phyloP scores from a whole-genome alignment of 1,284 basidiomycete genomes.

The Rhodotorula sp. region DNA sequence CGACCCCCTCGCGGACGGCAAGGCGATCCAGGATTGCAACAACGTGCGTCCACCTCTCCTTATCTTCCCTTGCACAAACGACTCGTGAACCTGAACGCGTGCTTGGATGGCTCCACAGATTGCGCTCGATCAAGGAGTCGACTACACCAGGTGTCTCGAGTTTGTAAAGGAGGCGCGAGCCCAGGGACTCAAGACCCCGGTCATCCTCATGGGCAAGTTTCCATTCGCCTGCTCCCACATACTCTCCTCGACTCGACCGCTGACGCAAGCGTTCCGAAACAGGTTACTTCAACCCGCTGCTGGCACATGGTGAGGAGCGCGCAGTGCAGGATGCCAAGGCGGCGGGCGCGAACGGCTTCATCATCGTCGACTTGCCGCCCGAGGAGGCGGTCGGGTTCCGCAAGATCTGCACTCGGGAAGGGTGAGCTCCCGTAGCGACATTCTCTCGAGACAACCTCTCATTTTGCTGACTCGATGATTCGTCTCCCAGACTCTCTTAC shows the following conservation, averaged over 20 bases:
- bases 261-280: slow-evolving; percentile 17
- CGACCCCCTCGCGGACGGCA: slow-evolving; percentile 86
- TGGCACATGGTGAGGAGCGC: slow-evolving; percentile 92
- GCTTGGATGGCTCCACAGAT: slow-evolving; percentile 56
- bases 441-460: neutral
- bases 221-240: neutral
- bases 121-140: slow-evolving; percentile 74
- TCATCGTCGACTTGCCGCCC: slow-evolving; percentile 95
- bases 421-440: slow-evolving; percentile 47
- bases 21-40: slow-evolving; percentile 90
- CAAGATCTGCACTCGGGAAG: slow-evolving; percentile 74
- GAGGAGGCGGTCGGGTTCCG: slow-evolving; percentile 93
- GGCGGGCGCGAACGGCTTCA: slow-evolving; percentile 95
- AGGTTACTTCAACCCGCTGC: slow-evolving; percentile 96
- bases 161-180: slow-evolving; percentile 75
- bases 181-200: slow-evolving; percentile 78
- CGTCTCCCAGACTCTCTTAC: slow-evolving; percentile 65
- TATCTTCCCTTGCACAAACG: neutral
- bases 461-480: neutral
- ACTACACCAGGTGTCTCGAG: slow-evolving; percentile 71
- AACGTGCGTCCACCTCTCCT: slow-evolving; percentile 59
- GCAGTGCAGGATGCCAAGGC: slow-evolving; percentile 83
- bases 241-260: neutral
- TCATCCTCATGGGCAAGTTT: slow-evolving; percentile 84
- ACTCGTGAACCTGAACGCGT: neutral